Conservation (phyloP, 2,329 filamentous ascomycete species). For the Cryphonectria japonica region DNA sequence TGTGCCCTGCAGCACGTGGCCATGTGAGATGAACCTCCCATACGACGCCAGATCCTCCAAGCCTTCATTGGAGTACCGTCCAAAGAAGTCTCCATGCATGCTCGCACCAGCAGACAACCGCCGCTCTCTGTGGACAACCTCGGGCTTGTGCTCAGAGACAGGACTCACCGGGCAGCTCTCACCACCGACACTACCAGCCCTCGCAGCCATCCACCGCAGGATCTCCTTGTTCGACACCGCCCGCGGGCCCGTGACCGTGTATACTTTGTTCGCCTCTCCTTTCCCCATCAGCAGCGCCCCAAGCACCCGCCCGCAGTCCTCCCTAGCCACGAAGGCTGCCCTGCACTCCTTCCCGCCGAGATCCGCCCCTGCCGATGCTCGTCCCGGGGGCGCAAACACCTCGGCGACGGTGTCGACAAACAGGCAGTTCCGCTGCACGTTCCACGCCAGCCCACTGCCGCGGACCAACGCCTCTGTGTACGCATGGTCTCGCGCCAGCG, state of each 20-base stretch:
- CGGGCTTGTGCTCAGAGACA: not conserved
- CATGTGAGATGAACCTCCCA: conserved; percentile 22
- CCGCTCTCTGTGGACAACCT: not conserved
- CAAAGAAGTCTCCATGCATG: conserved; percentile 29
- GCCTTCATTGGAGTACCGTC: conserved; percentile 22
- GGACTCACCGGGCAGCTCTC: conserved; percentile 6
- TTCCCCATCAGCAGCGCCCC: conserved; percentile 39
- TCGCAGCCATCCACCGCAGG: not conserved
- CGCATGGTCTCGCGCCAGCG: conserved; percentile 41
- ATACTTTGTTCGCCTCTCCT: conserved; percentile 40
- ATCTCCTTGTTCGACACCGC: conserved; percentile 30
- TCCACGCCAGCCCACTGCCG: conserved; percentile 36
- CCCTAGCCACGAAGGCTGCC: conserved; percentile 43
- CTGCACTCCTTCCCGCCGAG: conserved; percentile 38
- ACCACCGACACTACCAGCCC: not conserved
- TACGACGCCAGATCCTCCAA: conserved; percentile 28
- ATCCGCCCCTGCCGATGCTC: conserved; percentile 17
- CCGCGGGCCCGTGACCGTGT: conserved; percentile 41
- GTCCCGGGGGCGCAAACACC: conserved; percentile 16
- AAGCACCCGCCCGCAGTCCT: conserved; percentile 39
- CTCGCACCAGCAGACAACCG: conserved; percentile 12
- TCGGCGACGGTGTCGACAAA: conserved; percentile 27
- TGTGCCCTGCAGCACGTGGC: not conserved
- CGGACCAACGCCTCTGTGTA: conserved; percentile 38
- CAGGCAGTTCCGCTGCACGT: conserved; percentile 30